Base-by-base conservation (phyloP, 2,329 filamentous ascomycete species). In the Fusarium cyanostomum region DNA sequence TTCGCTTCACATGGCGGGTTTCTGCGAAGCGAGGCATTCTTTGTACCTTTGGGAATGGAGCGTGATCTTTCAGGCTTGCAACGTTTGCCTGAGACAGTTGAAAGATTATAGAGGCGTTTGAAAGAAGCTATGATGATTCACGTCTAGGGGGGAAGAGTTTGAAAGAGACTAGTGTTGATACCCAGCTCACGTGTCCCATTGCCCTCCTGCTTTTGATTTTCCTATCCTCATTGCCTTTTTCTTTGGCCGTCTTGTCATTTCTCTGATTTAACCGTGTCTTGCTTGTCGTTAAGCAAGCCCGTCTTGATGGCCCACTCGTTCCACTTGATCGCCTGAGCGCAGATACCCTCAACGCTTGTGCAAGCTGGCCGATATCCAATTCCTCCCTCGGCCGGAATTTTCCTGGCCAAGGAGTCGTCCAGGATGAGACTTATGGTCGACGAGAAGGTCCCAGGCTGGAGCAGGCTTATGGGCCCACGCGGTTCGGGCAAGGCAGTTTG, bases 371-470 rank as follows among this genome's bases (percentile, higher is more conserved):
- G 52, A 45, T 82, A 82, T 10, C 78, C 81, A 26, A 83, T 59
- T 0, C 80, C 80, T 1, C 80, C 80, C 8, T 79, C 73, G 28
- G 72, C 73, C 2, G 77, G 72, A 6, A 68, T 62, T 60, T 64
- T 75, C 61, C 73, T 71, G 7, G 80, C 80, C 41, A 71, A 66
- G 10, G 63, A 64, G 52, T 81, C 78, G 33, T 77, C 75, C 5
- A 77, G 71, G 6, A 81, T 59, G 30, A 73, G 68, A 48, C 79
- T 76, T 21, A 75, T 67, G 5, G 73, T 62, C 11, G 78, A 75
- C 6, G 69, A 72, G 45, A 81, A 74, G 5, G 74, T 70, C 2
- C 74, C 72, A 10, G 80, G 80, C 69, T 83, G 80, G 33, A 83
- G 60, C 52, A 76, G 62, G 7, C 66, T 68, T 8, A 81, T 24